Percentiles rank a stretch among this genome's conserved stretches.
Evolutionary conservation across 805 yeast genomes (phyloP).

Genomic region (Pichia cabralensis): DNA sequence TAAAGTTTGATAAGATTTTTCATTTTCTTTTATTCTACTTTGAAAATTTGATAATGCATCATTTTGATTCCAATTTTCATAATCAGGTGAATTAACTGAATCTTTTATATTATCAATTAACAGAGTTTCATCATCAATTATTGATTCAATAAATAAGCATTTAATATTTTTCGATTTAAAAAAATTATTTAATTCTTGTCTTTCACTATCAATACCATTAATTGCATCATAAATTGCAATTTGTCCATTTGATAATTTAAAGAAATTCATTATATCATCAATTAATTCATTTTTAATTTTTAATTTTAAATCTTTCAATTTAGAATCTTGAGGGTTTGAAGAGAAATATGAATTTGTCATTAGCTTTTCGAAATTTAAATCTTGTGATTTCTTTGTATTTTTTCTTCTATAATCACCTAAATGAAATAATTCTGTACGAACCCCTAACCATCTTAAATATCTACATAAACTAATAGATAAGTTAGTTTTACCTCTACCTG

Average conservation of each 20-base stretch:
- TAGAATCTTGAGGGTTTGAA: conserved; percentile 36
- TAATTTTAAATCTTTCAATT: conserved; percentile 44
- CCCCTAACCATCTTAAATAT: conserved; percentile 93
- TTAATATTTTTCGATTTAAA: conserved; percentile 56
- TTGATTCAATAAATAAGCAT: conserved; percentile 79
- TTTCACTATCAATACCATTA: conserved; percentile 64
- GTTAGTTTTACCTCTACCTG: conserved; percentile 94
- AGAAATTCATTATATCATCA: conserved; percentile 59
- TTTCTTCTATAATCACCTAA: conserved; percentile 82
- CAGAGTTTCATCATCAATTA: conserved; percentile 63
- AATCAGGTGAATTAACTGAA: conserved; percentile 84
- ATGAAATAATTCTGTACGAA: conserved; percentile 83
- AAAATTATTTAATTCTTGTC: conserved; percentile 45
- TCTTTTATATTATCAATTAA: conserved; percentile 71
- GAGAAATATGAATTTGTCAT: conserved; percentile 65
- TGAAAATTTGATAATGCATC: conserved; percentile 72
- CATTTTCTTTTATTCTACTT: conserved; percentile 56
- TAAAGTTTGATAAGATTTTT: conserved; percentile 67
- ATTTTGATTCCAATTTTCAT: conserved; percentile 61
- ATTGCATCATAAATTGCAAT: conserved; percentile 95
- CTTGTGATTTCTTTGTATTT: conserved; percentile 7
- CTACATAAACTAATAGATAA: conserved; percentile 85
- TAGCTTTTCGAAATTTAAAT: conserved; percentile 23
- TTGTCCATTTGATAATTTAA: conserved; percentile 74
- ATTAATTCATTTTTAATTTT: conserved; percentile 54